Evolutionary conservation across 106 monocot genomes (phyloP).

Genomic region (Iris macrosiphon): DNA sequence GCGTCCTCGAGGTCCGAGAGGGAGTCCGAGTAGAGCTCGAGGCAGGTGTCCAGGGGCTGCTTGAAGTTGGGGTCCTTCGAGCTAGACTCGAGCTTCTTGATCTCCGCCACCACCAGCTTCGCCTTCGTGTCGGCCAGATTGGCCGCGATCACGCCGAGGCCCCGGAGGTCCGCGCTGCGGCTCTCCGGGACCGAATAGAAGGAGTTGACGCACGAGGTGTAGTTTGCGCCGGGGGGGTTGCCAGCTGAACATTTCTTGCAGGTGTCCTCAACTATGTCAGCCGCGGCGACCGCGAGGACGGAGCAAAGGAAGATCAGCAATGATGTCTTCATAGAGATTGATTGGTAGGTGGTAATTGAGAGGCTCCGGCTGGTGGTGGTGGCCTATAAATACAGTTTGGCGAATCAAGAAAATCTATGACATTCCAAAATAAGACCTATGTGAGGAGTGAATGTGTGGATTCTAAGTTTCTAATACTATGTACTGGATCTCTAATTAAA

Average conservation of each 20-base stretch:
- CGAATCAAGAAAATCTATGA: too few relatives aligned
- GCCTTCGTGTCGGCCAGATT: constrained; percentile 6
- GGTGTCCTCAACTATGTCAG: constrained; percentile 3
- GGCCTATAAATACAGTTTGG: too few relatives aligned
- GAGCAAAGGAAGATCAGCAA: too few relatives aligned
- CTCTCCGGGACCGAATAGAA: constrained; percentile 5
- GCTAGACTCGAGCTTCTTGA: not conserved
- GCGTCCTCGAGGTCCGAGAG: not conserved
- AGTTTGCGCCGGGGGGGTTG: constrained; percentile 7
- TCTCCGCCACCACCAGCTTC: not conserved
- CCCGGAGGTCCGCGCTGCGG: constrained; percentile 3
- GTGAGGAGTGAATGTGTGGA: too few relatives aligned
- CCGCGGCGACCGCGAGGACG: too few relatives aligned
- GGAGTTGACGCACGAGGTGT: constrained; percentile 6
- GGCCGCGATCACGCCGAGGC: constrained; percentile 12
- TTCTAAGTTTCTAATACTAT: too few relatives aligned
- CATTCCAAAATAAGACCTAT: too few relatives aligned
- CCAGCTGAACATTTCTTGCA: not conserved
- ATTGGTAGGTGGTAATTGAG: too few relatives aligned
- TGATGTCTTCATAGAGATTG: too few relatives aligned
- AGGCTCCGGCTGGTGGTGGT: too few relatives aligned
- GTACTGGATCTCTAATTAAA: too few relatives aligned
- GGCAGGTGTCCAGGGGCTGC: not conserved
- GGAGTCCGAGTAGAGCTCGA: constrained; percentile 1
- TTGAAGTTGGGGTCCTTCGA: not conserved